Evolutionary conservation across 495 filamentous ascomycete species (phyloP).

Genomic region (Talaromyces ruber): DNA sequence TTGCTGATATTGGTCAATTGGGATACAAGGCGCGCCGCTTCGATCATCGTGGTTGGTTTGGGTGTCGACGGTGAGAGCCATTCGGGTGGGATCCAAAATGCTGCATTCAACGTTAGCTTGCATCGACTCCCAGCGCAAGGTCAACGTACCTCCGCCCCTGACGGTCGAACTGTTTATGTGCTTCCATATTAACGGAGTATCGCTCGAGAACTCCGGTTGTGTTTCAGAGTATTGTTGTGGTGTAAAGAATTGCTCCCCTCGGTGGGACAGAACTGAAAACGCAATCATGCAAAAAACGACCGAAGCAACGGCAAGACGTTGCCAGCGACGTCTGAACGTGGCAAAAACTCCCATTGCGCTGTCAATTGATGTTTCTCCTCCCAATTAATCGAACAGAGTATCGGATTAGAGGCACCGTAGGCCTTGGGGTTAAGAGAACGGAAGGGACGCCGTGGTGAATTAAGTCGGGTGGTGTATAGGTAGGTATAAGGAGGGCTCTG

Average conservation of each 20-base stretch:
- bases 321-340: constrained; percentile 7
- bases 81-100: constrained; percentile 5
- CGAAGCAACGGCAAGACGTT: constrained; percentile 6
- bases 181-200: constrained; percentile 8
- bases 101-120: neutral
- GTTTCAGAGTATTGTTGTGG: neutral
- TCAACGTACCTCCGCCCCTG: constrained; percentile 6
- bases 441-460: neutral
- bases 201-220: neutral
- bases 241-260: neutral
- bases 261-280: constrained; percentile 2
- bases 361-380: neutral
- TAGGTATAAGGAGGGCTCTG: neutral
- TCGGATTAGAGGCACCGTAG: constrained; percentile 6
- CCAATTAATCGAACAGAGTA: neutral
- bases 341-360: neutral
- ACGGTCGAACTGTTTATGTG: constrained; percentile 4
- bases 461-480: neutral
- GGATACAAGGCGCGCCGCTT: constrained; percentile 4
- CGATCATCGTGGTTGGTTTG: constrained; percentile 4
- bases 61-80: constrained; percentile 7
- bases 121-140: neutral
- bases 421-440: neutral
- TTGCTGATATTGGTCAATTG: constrained; percentile 1
- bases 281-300: neutral